Evolutionary conservation across 352 stramenopile genomes (phyloP), one percentile per base, ranked within the genome.

Genomic region (Globisporangium orthogonon): DNA sequence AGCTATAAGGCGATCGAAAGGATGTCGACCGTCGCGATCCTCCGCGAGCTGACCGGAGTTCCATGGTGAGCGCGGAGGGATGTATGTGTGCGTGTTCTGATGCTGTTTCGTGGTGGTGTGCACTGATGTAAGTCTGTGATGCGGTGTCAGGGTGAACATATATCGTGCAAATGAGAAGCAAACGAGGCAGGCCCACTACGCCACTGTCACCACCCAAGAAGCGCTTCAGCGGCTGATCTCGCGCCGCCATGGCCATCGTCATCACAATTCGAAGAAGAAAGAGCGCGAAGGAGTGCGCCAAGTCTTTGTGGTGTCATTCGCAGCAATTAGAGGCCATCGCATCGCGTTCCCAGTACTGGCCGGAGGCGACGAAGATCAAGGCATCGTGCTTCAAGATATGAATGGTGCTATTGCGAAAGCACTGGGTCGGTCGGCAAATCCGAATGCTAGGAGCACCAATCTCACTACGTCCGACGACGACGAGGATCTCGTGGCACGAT

Each of bases 21-120:
- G 0, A 45, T 76, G 30, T 17, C 76, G 1, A 74, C 70, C 1
- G 55, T 74, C 18, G 4, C 39, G 4, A 70, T 86, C 40, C 52
- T 88, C 0, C 59, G 52, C 49, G 75, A 85, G 15, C 56, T 88
- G 14, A 75, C 74, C 10, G 74, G 77, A 3, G 54, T 60, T 15
- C 70, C 68, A 37, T 83, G 73, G 73, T 83, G 63, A 29, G 61
- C 40, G 39, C n/a, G n/a, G n/a, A n/a, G 48, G 2, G 15, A 9
- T 48, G 3, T n/a, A n/a, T n/a, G n/a, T n/a, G 14, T 48, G 18
- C 39, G 9, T 52, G 13, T 7, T 45, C 11, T 1, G 29, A 4
- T 59, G 44, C 30, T 40, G 10, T 4, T 33, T n/a, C 31, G 17
- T 4, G 51, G n/a, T 30, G 7, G 13, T 9, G 13, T 40, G 29